phyloP scores from a whole-genome alignment of 345 rosid species.

The Theobroma cacao region DNA sequence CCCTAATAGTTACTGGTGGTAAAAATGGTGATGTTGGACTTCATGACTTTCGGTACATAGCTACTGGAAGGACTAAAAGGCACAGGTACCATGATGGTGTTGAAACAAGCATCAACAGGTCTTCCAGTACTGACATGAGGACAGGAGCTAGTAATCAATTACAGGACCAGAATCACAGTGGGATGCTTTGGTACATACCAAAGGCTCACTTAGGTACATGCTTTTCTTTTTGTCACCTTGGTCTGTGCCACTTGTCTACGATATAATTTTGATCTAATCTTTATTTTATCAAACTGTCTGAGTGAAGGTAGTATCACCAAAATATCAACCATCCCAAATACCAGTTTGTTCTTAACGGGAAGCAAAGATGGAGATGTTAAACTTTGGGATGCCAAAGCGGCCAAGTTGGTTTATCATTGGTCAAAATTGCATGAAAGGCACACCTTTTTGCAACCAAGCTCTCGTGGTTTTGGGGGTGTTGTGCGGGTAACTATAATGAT shows the following conservation, averaged over 20 bases:
- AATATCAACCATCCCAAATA: slow-evolving; percentile 68
- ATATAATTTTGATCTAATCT: slow-evolving; percentile 18
- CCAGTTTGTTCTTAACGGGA: slow-evolving; percentile 90
- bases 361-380: slow-evolving; percentile 98
- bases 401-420: slow-evolving; percentile 78
- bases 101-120: slow-evolving; percentile 31
- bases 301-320: slow-evolving; percentile 79
- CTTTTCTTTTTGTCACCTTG: slow-evolving; percentile 4
- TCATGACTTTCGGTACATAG: slow-evolving; percentile 90
- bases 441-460: slow-evolving; percentile 75
- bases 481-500: slow-evolving; percentile 53
- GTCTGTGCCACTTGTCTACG: background rate
- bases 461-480: slow-evolving; percentile 86
- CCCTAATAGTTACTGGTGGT: slow-evolving; percentile 89
- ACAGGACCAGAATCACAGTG: slow-evolving; percentile 56
- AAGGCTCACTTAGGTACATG: slow-evolving; percentile 86
- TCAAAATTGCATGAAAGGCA: slow-evolving; percentile 87
- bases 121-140: slow-evolving; percentile 30
- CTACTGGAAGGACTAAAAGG: slow-evolving; percentile 78
- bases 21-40: slow-evolving; percentile 87
- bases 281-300: slow-evolving; percentile 4
- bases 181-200: slow-evolving; percentile 98
- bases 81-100: slow-evolving; percentile 42
- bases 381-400: slow-evolving; percentile 94
- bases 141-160: slow-evolving; percentile 32